Conservation (phyloP, 2,329 filamentous ascomycete genomes). For the Tolypocladium guangdongense region DNA sequence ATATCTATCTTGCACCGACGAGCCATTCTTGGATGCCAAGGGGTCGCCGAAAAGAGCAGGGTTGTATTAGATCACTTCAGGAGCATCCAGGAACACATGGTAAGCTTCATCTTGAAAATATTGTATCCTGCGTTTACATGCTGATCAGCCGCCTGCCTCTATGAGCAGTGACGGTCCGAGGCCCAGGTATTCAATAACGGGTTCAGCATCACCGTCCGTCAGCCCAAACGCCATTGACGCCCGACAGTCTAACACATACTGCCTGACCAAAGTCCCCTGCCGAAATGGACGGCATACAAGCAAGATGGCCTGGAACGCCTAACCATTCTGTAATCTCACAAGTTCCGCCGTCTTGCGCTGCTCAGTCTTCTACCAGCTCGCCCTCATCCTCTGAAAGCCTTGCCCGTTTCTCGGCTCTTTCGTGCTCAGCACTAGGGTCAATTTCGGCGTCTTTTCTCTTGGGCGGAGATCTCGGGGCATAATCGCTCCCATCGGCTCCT, state of each 20-base stretch:
- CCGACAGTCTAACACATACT: background rate
- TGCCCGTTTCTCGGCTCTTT: constrained; percentile 30
- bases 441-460: constrained; percentile 32
- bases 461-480: constrained; percentile 22
- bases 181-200: background rate
- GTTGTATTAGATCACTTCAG: background rate
- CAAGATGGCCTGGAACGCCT: background rate
- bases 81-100: background rate
- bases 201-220: background rate
- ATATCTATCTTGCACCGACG: background rate
- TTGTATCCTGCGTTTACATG: background rate
- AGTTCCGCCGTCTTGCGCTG: background rate
- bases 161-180: background rate
- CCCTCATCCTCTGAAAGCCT: constrained; percentile 37
- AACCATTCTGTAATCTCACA: background rate
- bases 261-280: background rate
- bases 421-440: constrained; percentile 19
- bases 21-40: too few relatives aligned
- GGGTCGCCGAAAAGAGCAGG: too few relatives aligned
- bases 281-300: background rate
- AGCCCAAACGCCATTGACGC: background rate
- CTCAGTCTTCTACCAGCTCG: constrained; percentile 29
- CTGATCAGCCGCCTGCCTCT: background rate
- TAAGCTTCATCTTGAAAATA: background rate
- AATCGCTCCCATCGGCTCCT: constrained; percentile 19